Evolutionary conservation across 2,329 filamentous ascomycete species (phyloP).

Genomic region (Ramichloridium luteum): DNA sequence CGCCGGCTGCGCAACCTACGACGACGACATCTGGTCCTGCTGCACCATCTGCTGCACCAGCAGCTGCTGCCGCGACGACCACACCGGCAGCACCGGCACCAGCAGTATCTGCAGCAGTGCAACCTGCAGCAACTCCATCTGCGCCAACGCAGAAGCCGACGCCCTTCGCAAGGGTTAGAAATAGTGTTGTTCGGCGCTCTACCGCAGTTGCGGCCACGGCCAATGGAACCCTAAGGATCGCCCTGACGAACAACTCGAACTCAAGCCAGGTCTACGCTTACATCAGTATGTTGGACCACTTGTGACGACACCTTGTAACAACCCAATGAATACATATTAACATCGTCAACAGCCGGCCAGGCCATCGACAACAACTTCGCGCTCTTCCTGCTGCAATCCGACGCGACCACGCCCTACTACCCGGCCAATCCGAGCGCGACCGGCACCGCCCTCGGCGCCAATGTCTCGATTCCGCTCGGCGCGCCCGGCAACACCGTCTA

Average conservation of each 20-base stretch:
- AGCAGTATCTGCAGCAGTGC: constrained; percentile 4
- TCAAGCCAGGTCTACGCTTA: constrained; percentile 25
- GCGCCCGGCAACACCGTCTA: constrained; percentile 23
- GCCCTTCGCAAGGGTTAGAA: constrained; percentile 7
- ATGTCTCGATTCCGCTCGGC: constrained; percentile 35
- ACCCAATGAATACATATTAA: not conserved
- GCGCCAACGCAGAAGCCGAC: constrained; percentile 7
- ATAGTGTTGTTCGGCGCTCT: too few relatives aligned
- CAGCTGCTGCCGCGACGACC: too few relatives aligned
- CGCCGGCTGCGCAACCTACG: constrained; percentile 1
- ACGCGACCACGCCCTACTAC: constrained; percentile 26
- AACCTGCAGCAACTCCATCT: constrained; percentile 4
- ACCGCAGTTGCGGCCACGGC: too few relatives aligned
- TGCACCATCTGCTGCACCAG: too few relatives aligned
- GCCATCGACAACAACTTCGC: constrained; percentile 24
- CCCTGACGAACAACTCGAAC: constrained; percentile 23
- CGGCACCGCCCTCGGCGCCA: constrained; percentile 25
- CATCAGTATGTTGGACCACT: constrained; percentile 45
- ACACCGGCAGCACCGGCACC: constrained; percentile 1
- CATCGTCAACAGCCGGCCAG: constrained; percentile 18
- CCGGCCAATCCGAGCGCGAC: constrained; percentile 22
- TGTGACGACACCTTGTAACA: too few relatives aligned
- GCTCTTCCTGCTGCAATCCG: constrained; percentile 23
- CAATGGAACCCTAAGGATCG: constrained; percentile 20
- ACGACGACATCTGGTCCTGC: too few relatives aligned